Evolutionary conservation across 495 filamentous ascomycete genomes (phyloP).

Genomic region (Astrocystis sublimbata): DNA sequence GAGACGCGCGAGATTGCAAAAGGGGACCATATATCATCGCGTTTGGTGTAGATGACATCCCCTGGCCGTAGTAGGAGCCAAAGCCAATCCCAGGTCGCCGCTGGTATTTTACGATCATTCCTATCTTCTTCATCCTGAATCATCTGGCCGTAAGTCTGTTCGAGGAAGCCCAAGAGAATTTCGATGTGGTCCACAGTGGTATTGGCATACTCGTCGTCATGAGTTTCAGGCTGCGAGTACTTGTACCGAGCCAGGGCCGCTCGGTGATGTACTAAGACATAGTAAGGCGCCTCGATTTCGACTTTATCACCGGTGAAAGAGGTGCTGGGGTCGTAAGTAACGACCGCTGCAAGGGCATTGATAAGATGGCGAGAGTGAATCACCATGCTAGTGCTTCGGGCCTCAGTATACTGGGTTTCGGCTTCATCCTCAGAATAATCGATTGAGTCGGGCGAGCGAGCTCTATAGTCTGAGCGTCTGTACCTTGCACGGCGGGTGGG

Average conservation of each 20-base stretch:
- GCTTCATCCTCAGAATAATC: constrained; percentile 8
- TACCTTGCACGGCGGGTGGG: too few species aligned
- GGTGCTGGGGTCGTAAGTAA: constrained; percentile 37
- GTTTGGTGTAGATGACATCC: constrained; percentile 35
- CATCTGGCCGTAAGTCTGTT: constrained; percentile 25
- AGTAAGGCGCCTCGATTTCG: constrained; percentile 36
- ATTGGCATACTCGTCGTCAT: constrained; percentile 34
- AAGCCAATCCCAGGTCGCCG: constrained; percentile 39
- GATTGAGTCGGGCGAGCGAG: too few species aligned
- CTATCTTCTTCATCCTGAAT: constrained; percentile 34
- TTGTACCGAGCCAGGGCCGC: constrained; percentile 36
- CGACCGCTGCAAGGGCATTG: constrained; percentile 41
- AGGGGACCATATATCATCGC: constrained; percentile 32
- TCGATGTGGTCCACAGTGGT: constrained; percentile 41
- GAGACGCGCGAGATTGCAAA: constrained; percentile 32
- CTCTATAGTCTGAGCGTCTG: too few species aligned
- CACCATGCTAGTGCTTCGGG: constrained; percentile 35
- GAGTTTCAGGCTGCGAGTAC: constrained; percentile 32
- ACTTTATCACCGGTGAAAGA: constrained; percentile 29
- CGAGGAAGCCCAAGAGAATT: constrained; percentile 39
- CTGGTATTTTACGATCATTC: constrained; percentile 25
- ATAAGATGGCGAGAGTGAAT: constrained; percentile 41
- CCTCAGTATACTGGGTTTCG: constrained; percentile 21
- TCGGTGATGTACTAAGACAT: constrained; percentile 38
- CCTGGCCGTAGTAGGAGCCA: constrained; percentile 43